Evolutionary conservation across 371 early-diverging fungal species (phyloP).

Genomic region (Funneliformis caledonium): DNA sequence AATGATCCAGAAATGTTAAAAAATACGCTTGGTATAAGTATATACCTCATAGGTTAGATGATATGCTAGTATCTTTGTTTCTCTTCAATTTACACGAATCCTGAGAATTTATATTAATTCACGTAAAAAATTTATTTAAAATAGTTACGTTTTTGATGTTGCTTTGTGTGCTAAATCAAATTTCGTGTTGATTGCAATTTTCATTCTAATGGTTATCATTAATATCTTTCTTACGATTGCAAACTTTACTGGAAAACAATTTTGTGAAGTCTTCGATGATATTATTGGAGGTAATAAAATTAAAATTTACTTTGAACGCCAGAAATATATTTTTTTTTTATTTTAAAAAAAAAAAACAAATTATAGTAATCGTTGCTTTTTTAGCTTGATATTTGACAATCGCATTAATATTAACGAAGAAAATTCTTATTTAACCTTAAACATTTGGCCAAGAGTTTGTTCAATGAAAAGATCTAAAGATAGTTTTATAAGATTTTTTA

Average conservation of each 20-base stretch:
- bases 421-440: constrained; percentile 28
- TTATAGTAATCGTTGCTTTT: constrained; percentile 60
- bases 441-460: not conserved
- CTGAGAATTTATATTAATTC: not conserved
- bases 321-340: not conserved
- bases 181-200: constrained; percentile 62
- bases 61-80: constrained; percentile 45
- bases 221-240: constrained; percentile 65
- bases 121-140: not conserved
- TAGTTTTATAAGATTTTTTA: no score
- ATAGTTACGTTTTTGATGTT: constrained; percentile 65
- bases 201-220: constrained; percentile 67
- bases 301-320: not conserved
- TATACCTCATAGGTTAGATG: constrained; percentile 71
- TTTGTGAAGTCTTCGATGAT: constrained; percentile 41
- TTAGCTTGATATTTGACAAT: constrained; percentile 75
- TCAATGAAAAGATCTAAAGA: not conserved
- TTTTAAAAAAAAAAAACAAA: not conserved
- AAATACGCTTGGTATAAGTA: constrained; percentile 60
- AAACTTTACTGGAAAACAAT: constrained; percentile 46
- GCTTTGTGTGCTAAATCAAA: constrained; percentile 69
- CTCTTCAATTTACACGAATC: not conserved
- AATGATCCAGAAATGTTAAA: constrained; percentile 50
- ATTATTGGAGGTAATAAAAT: constrained; percentile 23
- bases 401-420: constrained; percentile 18